Base-by-base conservation (phyloP, 108 stramenopile species). In the Nitzschia sp. region DNA sequence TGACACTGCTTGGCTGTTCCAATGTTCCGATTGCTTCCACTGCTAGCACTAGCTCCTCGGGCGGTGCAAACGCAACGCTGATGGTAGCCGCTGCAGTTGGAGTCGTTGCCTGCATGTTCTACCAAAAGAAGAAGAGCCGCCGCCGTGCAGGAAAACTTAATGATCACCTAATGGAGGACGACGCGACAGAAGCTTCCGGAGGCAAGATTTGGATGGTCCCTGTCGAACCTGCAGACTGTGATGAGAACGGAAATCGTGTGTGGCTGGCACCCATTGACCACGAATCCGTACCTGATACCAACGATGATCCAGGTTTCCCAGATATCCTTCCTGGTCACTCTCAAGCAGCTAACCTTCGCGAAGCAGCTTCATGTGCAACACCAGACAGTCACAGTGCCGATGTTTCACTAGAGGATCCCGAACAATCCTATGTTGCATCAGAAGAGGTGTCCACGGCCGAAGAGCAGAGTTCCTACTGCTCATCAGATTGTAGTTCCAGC, bases 151-250 rank as follows among this genome's bases (percentile, higher is more conserved):
- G 29, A 34, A 62, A 64, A 34, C 54, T 72, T 37, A 53, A 56
- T 61, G 71, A 26, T 42, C 41, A 53, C 37, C 24, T 62, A 20
- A 62, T 62, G 29, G 29, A 34, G 5, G 29, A 34, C 40, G 61
- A 62, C 8, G 70, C 53, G 10, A 57, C 38, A 0, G 70, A 50
- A 15, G 44, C 17, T 3, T 34, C 57, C 0, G 19, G 50, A 2
- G 43, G 21, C 26, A 50, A 50, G 46, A 34, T 56, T 29, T 72
- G 71, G 71, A 72, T 64, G 63, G 71, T 72, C 11, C 71, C 63
- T 10, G 55, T 72, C 2, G 60, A 65, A 42, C 71, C 71, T 25
- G 22, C 51, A 6, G 71, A 72, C 12, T 57, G 39, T 15, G 55
- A 63, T 11, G 10, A 15, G 14, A 54, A 39, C 3, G 14, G 15